These are phyloP conservation scores for Neofusicoccum sp. DNA, from an alignment of 2,329 filamentous ascomycete genomes.

Conservation along the genomic window DNA sequence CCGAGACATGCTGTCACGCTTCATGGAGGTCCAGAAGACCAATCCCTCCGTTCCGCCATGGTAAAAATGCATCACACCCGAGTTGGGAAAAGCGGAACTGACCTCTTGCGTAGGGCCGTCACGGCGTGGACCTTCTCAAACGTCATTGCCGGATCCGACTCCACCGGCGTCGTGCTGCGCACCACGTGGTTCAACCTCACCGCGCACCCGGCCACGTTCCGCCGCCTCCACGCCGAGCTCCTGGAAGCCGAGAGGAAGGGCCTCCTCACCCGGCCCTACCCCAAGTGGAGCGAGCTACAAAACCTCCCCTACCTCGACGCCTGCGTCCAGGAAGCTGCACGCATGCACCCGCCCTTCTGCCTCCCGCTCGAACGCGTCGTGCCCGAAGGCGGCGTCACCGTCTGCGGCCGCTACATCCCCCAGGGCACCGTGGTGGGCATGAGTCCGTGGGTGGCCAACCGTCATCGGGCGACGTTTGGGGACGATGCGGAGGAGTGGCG, in stretches of 20 bases:
- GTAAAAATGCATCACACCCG: no score
- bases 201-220: constrained; percentile 25
- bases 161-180: constrained; percentile 36
- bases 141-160: constrained; percentile 37
- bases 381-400: constrained; percentile 37
- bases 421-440: constrained; percentile 31
- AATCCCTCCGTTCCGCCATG: no score
- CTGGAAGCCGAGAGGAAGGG: no score
- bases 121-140: not conserved
- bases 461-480: constrained; percentile 43
- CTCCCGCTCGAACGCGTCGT: constrained; percentile 33
- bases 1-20: no score
- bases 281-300: no score
- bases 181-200: constrained; percentile 40
- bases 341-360: constrained; percentile 52
- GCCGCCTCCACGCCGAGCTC: no score
- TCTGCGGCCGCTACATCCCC: constrained; percentile 35
- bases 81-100: no score
- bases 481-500: constrained; percentile 45
- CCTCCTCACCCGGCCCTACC: no score
- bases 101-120: no score
- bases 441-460: constrained; percentile 37
- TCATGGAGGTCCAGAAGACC: no score
- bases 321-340: constrained; percentile 54
- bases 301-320: constrained; percentile 56